Evolutionary conservation across 2,329 filamentous ascomycete genomes (phyloP), one percentile per base, ranked within the genome.

Genomic region (Curvularia eragrostidis): DNA sequence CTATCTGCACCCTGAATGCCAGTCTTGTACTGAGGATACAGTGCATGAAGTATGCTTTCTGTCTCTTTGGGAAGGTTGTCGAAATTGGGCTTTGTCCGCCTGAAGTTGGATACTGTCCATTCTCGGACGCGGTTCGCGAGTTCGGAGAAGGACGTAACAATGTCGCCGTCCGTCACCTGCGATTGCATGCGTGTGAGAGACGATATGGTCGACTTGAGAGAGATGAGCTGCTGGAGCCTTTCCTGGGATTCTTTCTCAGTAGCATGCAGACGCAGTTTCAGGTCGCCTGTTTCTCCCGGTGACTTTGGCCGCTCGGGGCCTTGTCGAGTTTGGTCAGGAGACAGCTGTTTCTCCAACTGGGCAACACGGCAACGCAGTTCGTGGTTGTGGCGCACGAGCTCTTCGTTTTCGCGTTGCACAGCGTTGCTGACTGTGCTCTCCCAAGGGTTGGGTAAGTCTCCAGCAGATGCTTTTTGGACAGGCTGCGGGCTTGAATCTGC

Each of bases 161-260:
- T 84, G 10, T 87, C 85, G 73, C 89, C 87, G 67, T 92, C 89
- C 60, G 86, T 87, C 44, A 80, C 75, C 60, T 88, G 85, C 21
- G 84, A 84, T 28, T 86, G 85, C 48, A 83, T 80, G 30, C 87
- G 80, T 9, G 88, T 90, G 61, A 85, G 86, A 21, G 83, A 85
- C 67, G 89, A 90, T 56, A 91, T 88, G 79, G 85, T 91, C 65
- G 87, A 86, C 80, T 91, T 91, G 58, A 91, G 78, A 2, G 87
- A 88, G 9, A 85, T 76, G 0, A 91, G 82, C 74, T 91, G 89
- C 3, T 80, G 79, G 52, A 84, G 77, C 58, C 89, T 75, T 48
- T 79, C 78, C 21, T 79, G 75, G 3, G 85, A 80, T 74, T 89
- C 85, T 23, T 84, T 83, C 52, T 89, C 86, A n/a, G 68, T 43